Conservation (phyloP, 2,329 filamentous ascomycete genomes). For the Thielaviopsis ethacetica region DNA sequence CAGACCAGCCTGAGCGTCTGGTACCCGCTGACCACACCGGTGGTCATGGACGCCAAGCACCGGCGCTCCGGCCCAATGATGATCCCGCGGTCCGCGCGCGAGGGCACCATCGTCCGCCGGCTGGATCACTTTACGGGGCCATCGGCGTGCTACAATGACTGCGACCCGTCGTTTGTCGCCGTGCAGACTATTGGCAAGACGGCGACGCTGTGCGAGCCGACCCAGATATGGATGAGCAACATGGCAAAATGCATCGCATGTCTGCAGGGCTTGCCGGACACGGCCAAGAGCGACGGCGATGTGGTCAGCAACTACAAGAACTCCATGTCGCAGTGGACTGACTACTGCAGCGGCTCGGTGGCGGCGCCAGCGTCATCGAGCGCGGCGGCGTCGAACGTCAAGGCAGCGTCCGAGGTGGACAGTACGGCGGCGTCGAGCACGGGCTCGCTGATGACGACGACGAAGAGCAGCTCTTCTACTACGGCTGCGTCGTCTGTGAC, state of each 20-base stretch:
- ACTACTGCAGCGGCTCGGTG: conserved; percentile 24
- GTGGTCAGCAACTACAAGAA: conserved; percentile 18
- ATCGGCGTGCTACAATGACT: conserved; percentile 32
- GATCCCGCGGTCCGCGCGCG: neutral
- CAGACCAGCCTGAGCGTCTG: conserved; percentile 28
- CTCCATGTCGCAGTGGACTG: conserved; percentile 28
- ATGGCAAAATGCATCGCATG: conserved; percentile 27
- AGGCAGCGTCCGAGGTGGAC: neutral
- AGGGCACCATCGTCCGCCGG: neutral
- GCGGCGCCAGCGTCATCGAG: neutral
- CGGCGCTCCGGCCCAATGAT: neutral
- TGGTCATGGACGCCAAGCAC: neutral
- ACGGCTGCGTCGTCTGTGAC: neutral
- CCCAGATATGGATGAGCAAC: conserved; percentile 25
- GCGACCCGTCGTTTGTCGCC: conserved; percentile 33
- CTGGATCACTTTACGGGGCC: conserved; percentile 22
- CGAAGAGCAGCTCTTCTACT: too few relatives aligned
- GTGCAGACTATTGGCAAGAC: conserved; percentile 32
- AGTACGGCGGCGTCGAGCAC: neutral
- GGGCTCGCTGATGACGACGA: neutral
- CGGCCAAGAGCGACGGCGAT: conserved; percentile 14
- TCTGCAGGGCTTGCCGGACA: conserved; percentile 17
- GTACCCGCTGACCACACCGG: conserved; percentile 20
- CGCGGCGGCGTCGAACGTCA: neutral
- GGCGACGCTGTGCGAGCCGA: conserved; percentile 25